These are phyloP conservation scores for Micractinium conductrix DNA, from an alignment of 139 green algal genomes.

Conservation along the genomic window DNA sequence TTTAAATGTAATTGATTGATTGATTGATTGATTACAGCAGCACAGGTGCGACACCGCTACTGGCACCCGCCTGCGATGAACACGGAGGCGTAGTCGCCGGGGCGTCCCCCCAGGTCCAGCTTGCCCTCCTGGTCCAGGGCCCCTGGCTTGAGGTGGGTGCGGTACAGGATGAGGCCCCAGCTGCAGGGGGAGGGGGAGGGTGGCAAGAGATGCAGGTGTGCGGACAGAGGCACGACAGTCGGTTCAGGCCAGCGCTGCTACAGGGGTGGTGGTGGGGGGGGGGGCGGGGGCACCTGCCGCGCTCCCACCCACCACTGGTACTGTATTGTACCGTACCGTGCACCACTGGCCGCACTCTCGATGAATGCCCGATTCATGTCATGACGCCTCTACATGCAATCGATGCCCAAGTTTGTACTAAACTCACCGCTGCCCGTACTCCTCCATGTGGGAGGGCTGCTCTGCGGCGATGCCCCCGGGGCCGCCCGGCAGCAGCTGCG, in stretches of 20 bases:
- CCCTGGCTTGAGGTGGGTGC: neutral
- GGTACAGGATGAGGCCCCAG: slow-evolving; percentile 62
- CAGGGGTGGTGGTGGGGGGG: no score
- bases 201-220: neutral
- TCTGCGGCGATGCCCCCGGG: slow-evolving; percentile 36
- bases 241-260: no score
- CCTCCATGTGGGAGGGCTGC: slow-evolving; percentile 62
- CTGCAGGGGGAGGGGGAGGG: slow-evolving; percentile 24
- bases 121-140: neutral
- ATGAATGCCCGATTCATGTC: no score
- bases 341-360: no score
- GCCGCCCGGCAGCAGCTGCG: slow-evolving; percentile 25
- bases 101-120: slow-evolving; percentile 6
- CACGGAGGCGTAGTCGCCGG: slow-evolving; percentile 55
- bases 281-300: no score
- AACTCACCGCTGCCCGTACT: slow-evolving; percentile 60
- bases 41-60: no score
- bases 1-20: no score
- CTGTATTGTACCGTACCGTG: no score
- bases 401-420: neutral
- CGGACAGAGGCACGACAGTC: neutral
- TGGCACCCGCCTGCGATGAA: slow-evolving; percentile 36
- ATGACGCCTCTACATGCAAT: no score
- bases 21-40: no score
- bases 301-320: no score